A percentile compares a stretch with the other conserved stretches of the same genome.
Conservation (phyloP, 1,284 basidiomycete species). For the Irpex rosettiformis region DNA sequence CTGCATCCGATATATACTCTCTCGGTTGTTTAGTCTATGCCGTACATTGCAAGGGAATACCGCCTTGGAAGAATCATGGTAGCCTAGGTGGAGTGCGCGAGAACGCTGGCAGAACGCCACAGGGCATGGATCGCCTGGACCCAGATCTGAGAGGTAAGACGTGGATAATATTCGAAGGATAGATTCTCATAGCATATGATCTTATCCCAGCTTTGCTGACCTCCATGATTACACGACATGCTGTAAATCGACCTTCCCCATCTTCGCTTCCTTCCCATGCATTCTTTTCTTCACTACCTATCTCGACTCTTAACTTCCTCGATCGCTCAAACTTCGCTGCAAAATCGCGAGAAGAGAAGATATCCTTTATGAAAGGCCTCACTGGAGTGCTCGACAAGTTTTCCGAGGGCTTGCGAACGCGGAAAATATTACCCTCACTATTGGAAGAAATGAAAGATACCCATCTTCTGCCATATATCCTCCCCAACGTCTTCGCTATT, state of each 20-base stretch:
- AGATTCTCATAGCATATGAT: conserved; percentile 1
- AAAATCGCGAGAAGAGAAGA: conserved; percentile 92
- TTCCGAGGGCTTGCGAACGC: conserved; percentile 80
- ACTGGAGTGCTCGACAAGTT: conserved; percentile 82
- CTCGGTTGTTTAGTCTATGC: conserved; percentile 89
- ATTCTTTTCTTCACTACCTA: conserved; percentile 96
- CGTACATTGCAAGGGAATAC: conserved; percentile 84
- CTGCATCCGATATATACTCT: conserved; percentile 93
- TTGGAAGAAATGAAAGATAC: conserved; percentile 97
- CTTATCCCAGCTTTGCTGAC: conserved; percentile 63
- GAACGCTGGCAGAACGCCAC: conserved; percentile 67
- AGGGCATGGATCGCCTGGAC: conserved; percentile 62
- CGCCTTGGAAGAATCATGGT: conserved; percentile 89
- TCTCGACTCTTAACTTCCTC: conserved; percentile 95
- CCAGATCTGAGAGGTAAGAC: conserved; percentile 62
- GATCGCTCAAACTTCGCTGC: conserved; percentile 94
- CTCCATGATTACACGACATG: conserved; percentile 77
- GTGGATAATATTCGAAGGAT: neutral
- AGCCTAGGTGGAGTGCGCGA: conserved; percentile 77
- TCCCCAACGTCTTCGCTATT: conserved; percentile 98
- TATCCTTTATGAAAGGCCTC: conserved; percentile 93
- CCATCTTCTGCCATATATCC: conserved; percentile 88
- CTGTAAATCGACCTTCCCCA: conserved; percentile 73
- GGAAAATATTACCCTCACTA: conserved; percentile 94
- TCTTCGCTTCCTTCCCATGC: conserved; percentile 75